Evolutionary conservation across 2,329 filamentous ascomycete species (phyloP), one percentile per base, ranked within the genome.

Genomic region (Coleophoma eucalyptorum): DNA sequence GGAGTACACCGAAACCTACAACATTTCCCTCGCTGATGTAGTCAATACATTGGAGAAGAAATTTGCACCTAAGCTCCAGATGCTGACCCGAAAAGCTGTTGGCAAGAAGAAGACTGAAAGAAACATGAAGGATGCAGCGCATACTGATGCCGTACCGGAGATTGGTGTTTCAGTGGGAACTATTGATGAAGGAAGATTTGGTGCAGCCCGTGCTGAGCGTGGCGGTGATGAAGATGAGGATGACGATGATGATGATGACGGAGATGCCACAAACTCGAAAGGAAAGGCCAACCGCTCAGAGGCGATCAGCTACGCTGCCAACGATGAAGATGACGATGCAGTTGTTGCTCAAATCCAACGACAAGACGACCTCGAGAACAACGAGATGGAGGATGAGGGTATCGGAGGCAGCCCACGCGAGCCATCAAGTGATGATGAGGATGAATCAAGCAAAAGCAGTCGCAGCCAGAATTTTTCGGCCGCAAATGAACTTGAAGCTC

Each of bases 301-400:
- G 69, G 89, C 87, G 31, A 85, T 93, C 2, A 94, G 90, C 13
- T 97, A 97, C 60, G 93, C 90, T 37, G 89, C 86, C 33, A 95
- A 96, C 43, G 94, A 97, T 64, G 92, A 96, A 5, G 93, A 93
- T 4, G 94, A 97, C 63, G 81, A 90, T 58, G 84, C 80, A 34
- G 83, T 95, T 49, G 84, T 87, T 60, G 74, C 75, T 48, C 77
- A 80, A 51, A 79, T 86, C 62, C 79, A 81, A 50, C 75, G 74
- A 32, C 83, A 85, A 47, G 77, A 75, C 2, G 75, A 77, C 2
- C 70, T 74, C 19, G 81, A 83, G 18, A 77, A 83, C 34, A 83
- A 86, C 50, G 71, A 76, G 18, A 69, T 73, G 34, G 78, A 79
- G 58, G 77, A 77, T 53, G 78, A 79, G 61, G 76, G 71, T 4